Evolutionary conservation across 2,329 filamentous ascomycete genomes (phyloP).

Genomic region (Beauveria pseudobassiana): DNA sequence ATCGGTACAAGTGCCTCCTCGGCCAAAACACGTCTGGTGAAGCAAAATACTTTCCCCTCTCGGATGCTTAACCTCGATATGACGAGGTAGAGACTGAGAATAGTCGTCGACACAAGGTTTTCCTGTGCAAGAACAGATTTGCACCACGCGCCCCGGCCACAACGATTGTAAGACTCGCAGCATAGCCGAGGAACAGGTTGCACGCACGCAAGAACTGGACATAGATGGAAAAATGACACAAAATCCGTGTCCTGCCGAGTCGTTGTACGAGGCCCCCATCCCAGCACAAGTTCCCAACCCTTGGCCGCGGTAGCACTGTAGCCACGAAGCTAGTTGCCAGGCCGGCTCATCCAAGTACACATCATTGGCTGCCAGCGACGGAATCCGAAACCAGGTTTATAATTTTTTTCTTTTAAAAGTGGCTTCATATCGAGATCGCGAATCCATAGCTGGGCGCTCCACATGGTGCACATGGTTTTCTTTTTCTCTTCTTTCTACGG

Average conservation of each 20-base stretch:
- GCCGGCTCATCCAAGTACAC: neutral
- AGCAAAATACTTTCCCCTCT: too few species aligned
- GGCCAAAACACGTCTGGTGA: too few species aligned
- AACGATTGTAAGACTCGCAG: neutral
- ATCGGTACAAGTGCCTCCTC: neutral
- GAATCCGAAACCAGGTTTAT: slow-evolving; percentile 8
- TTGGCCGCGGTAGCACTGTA: neutral
- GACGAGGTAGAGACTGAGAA: too few species aligned
- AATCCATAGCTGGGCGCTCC: slow-evolving; percentile 5
- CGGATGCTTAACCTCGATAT: too few species aligned
- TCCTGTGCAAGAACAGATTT: too few species aligned
- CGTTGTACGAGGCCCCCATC: neutral
- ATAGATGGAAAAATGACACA: neutral
- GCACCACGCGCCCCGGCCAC: too few species aligned
- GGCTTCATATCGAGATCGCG: slow-evolving; percentile 10
- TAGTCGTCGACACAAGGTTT: too few species aligned
- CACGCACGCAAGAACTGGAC: neutral
- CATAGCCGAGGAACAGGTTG: slow-evolving; percentile 4
- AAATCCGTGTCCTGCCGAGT: neutral
- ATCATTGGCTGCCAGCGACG: slow-evolving; percentile 1
- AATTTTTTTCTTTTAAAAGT: neutral
- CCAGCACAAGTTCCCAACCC: too few species aligned
- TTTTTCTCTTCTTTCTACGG: neutral
- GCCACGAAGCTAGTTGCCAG: neutral
- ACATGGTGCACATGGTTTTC: neutral